Conservation (phyloP, 2,329 filamentous ascomycete genomes). For the Raffaelea albimanens region DNA sequence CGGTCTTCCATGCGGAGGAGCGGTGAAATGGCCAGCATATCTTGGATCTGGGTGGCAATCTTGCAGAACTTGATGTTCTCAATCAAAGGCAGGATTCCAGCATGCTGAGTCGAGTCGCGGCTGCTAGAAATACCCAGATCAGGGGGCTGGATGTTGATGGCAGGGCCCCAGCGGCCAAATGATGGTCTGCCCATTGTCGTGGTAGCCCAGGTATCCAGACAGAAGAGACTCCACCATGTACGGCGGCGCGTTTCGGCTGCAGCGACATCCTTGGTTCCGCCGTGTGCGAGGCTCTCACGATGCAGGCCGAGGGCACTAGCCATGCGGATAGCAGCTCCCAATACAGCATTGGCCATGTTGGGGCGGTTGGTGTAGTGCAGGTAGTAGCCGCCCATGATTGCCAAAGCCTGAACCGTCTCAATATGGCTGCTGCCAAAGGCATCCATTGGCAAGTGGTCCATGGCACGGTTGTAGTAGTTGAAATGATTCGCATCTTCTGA, state of each 20-base stretch:
- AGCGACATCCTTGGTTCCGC: conserved; percentile 34
- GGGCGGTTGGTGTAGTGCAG: conserved; percentile 70
- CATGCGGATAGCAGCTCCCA: conserved; percentile 63
- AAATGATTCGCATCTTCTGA: conserved; percentile 58
- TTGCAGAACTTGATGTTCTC: conserved; percentile 75
- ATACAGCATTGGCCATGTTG: conserved; percentile 65
- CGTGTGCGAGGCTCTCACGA: conserved; percentile 43
- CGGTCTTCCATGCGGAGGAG: conserved; percentile 59
- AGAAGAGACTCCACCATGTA: conserved; percentile 69
- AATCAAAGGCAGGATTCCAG: conserved; percentile 59
- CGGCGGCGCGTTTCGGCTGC: conserved; percentile 53
- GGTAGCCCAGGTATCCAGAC: conserved; percentile 64
- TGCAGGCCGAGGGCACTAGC: conserved; percentile 66
- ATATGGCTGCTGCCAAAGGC: conserved; percentile 60
- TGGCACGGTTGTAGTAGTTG: conserved; percentile 59
- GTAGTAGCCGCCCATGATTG: conserved; percentile 66
- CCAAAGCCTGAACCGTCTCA: conserved; percentile 64
- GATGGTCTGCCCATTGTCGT: conserved; percentile 63
- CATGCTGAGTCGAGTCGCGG: conserved; percentile 46
- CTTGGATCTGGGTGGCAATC: conserved; percentile 69
- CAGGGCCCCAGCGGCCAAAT: conserved; percentile 56
- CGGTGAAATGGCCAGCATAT: conserved; percentile 61
- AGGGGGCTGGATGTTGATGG: conserved; percentile 57
- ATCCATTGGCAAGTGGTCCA: conserved; percentile 57
- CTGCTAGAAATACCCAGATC: conserved; percentile 38